Base-by-base conservation (phyloP, 176 grass and related monocot species). In the Cenchrus purpureus region DNA sequence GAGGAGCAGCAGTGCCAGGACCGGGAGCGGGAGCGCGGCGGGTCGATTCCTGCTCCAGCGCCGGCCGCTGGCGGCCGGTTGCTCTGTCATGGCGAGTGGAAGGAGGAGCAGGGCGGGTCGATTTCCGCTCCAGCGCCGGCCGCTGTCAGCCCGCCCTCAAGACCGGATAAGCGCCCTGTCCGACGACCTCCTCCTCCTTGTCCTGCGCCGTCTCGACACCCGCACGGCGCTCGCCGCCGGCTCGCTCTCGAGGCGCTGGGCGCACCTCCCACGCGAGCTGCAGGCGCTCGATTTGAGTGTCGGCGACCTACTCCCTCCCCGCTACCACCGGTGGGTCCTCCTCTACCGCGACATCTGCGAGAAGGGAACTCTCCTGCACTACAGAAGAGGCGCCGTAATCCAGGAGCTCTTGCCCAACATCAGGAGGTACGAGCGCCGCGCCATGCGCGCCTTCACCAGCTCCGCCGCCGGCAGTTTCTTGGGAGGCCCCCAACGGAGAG, bases 111-210 rank as follows among this genome's bases (percentile, higher is more conserved):
- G 59, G 59, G n/a, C 59, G 20, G 16, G n/a, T 3, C 59, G n/a
- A 25, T n/a, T 25, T n/a, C 59, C 25, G 29, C 64, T 20, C 17
- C 56, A 17, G 56, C 31, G 64, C 64, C 11, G n/a, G 59, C 59
- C 0, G 20, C 68, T 12, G 0, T 10, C 59, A 12, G 19, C 29
- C 10, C 66, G 29, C 58, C 22, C 10, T 19, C 29, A 32, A 4
- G 67, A 82, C 68, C 68, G 54, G 4, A 14, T 82, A 43, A 72
- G 80, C 34, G 55, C 67, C 42, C 80, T 72, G 52, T 13, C 80
- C 55, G 42, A 82, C 55, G 80, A 82, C 15, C 68, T 82, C 54
- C 68, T 82, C 67, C 68, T 72, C 8, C 54, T 82, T 53, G 10
- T 82, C 55, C 54, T 82, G 40, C 54, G 68, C 42, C 68, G 55